These are phyloP conservation scores for Solanum hybrid DNA, from an alignment of 305 asterid genomes.

Conservation along the genomic window DNA sequence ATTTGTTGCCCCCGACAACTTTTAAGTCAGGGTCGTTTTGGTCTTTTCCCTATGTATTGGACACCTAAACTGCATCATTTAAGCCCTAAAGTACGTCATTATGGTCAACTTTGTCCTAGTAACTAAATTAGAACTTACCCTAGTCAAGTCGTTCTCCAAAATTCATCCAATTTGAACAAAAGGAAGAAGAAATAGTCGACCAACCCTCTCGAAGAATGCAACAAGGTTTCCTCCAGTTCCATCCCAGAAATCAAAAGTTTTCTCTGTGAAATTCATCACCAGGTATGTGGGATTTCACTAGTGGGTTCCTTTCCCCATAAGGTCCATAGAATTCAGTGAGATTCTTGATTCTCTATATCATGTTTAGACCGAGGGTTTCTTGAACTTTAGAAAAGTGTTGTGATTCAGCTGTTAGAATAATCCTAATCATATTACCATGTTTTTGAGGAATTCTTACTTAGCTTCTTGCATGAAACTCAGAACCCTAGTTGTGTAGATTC, in stretches of 20 bases:
- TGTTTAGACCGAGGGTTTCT: neutral
- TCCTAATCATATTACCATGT: neutral
- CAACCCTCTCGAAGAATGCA: neutral
- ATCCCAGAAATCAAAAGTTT: neutral
- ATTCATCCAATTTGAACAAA: neutral
- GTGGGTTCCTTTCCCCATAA: neutral
- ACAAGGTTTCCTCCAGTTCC: neutral
- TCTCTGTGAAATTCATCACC: neutral
- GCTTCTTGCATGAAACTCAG: neutral
- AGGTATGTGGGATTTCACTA: neutral
- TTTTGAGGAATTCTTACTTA: neutral
- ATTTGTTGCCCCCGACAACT: neutral
- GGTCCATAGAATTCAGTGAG: neutral
- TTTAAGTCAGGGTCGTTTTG: neutral
- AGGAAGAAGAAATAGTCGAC: neutral
- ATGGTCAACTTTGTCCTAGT: neutral
- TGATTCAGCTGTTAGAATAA: neutral
- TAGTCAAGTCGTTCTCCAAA: neutral
- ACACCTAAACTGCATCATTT: too few relatives aligned
- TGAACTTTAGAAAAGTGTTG: neutral
- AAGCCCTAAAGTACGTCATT: neutral
- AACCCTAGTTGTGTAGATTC: neutral
- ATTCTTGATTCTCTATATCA: neutral
- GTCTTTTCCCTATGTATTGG: neutral
- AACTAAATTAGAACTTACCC: neutral